These are phyloP conservation scores for Globisporangium recalcitrans DNA, from an alignment of 352 stramenopile species.

Conservation along the genomic window DNA sequence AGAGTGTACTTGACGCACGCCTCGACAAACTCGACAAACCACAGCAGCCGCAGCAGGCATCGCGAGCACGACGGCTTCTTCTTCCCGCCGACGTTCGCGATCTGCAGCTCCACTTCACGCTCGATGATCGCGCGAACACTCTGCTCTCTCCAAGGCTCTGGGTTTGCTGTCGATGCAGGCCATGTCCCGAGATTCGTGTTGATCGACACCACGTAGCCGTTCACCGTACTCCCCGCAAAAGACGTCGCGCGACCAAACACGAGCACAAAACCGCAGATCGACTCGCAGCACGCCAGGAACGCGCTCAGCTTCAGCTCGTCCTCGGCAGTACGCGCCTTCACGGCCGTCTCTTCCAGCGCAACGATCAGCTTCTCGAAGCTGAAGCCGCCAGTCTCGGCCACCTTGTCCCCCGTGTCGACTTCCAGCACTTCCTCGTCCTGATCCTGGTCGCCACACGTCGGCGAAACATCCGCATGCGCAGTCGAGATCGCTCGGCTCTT, in stretches of 20 bases:
- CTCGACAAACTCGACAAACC: slow-evolving; percentile 85
- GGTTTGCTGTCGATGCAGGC: slow-evolving; percentile 18
- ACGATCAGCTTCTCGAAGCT: slow-evolving; percentile 46
- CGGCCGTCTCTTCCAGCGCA: slow-evolving; percentile 28
- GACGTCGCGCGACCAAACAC: slow-evolving; percentile 78
- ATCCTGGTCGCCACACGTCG: slow-evolving; percentile 11
- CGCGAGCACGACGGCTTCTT: slow-evolving; percentile 78
- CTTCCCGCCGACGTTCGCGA: slow-evolving; percentile 66
- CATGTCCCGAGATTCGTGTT: slow-evolving; percentile 52
- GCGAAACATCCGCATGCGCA: background rate
- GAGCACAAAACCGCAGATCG: slow-evolving; percentile 66
- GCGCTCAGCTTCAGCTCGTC: slow-evolving; percentile 35
- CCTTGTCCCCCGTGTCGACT: slow-evolving; percentile 47
- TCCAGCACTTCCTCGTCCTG: slow-evolving; percentile 54
- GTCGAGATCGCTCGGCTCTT: slow-evolving; percentile 1
- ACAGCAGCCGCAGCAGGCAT: slow-evolving; percentile 66
- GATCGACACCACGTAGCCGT: slow-evolving; percentile 69
- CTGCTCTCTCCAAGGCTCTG: slow-evolving; percentile 41
- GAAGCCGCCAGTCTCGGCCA: slow-evolving; percentile 26
- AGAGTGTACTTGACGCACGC: slow-evolving; percentile 64
- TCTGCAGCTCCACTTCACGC: slow-evolving; percentile 54
- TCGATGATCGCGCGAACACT: slow-evolving; percentile 54
- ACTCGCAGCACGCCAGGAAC: slow-evolving; percentile 53
- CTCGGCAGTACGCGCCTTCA: slow-evolving; percentile 29
- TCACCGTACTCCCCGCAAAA: slow-evolving; percentile 73